Conservation (phyloP, 83 land plant species). For the Isoetes engelmannii region DNA sequence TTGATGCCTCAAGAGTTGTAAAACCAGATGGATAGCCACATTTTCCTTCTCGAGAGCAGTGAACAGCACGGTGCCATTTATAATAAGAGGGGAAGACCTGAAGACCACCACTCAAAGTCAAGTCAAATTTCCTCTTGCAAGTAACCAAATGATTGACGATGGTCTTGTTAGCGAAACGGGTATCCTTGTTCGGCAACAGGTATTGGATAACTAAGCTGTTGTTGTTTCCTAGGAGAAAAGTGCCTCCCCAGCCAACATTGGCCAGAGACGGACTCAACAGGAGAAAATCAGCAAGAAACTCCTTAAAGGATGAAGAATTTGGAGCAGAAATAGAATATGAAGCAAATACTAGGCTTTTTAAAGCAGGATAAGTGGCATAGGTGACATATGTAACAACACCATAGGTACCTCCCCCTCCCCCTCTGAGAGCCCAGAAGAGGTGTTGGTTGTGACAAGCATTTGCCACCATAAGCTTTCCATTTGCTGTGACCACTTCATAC, state of each 20-base stretch:
- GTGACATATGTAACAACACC: slow-evolving; percentile 17
- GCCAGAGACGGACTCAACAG: slow-evolving; percentile 4
- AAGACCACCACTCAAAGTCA: not conserved
- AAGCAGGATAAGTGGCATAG: slow-evolving; percentile 10
- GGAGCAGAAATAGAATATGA: not conserved
- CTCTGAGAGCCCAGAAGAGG: slow-evolving; percentile 18
- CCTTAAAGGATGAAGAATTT: slow-evolving; percentile 7
- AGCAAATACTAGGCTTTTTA: slow-evolving; percentile 2
- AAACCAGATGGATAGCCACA: not conserved
- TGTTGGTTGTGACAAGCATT: slow-evolving; percentile 15
- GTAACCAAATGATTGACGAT: not conserved
- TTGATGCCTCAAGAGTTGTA: not conserved
- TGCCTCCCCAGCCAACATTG: slow-evolving; percentile 10
- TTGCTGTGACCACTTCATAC: slow-evolving; percentile 16
- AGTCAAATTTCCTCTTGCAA: not conserved
- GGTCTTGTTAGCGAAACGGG: not conserved
- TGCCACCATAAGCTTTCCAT: slow-evolving; percentile 9
- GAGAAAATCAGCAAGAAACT: slow-evolving; percentile 1
- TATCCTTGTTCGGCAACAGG: slow-evolving; percentile 10
- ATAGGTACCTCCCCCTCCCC: slow-evolving; percentile 18
- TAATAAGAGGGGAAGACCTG: not conserved
- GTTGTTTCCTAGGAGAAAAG: not conserved
- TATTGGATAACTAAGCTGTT: not conserved
- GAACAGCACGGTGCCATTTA: slow-evolving; percentile 3
- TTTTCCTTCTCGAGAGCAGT: slow-evolving; percentile 2